Base-by-base conservation (phyloP, 805 yeast genomes). In the Yamadazyma nakazawae region DNA sequence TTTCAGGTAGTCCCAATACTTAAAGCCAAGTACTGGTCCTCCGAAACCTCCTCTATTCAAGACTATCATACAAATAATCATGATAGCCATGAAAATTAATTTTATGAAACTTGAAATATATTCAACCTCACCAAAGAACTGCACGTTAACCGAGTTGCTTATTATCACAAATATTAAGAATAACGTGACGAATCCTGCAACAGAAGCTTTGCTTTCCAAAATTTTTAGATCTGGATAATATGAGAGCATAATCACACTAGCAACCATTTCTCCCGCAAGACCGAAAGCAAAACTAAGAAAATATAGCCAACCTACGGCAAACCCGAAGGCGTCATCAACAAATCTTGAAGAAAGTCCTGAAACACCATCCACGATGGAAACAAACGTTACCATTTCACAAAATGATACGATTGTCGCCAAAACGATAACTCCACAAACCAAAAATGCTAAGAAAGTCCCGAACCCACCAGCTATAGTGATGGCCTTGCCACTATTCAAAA, bases 311-410 rank as follows among this genome's bases (percentile, higher is more conserved):
- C 92, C 91, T 0, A 82, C 69, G 3, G 87, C 80, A 62, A 84
- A 84, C 1, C 90, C 90, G 64, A 84, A 82, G 0, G 89, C 84
- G 58, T 84, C 90, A 53, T 84, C 89, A 2, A 84, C 86, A 66
- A 84, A 85, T 35, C 95, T 64, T 0, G 91, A 79, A 1, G 88
- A 80, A 24, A 87, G 70, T 0, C 90, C 91, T 0, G 88, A 78
- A 3, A 86, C 85, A 6, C 92, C 90, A 37, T 86, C 87, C 17
- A 85, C 84, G n/a, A 84, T 77, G 0, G 94, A 89, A 17, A 86
- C 81, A 48, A 87, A 70, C 0, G 94, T 84, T 4, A 85, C 84
- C 85, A 86, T 85, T 61, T 86, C 95, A 49, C 92, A 88, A 61
- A 85, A 84, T 4, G 89, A 82, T 13, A 82, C 65, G 77, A 86